Evolutionary conservation across 2,329 filamentous ascomycete species (phyloP).

Genomic region (Chrysoporthe austroafricana): DNA sequence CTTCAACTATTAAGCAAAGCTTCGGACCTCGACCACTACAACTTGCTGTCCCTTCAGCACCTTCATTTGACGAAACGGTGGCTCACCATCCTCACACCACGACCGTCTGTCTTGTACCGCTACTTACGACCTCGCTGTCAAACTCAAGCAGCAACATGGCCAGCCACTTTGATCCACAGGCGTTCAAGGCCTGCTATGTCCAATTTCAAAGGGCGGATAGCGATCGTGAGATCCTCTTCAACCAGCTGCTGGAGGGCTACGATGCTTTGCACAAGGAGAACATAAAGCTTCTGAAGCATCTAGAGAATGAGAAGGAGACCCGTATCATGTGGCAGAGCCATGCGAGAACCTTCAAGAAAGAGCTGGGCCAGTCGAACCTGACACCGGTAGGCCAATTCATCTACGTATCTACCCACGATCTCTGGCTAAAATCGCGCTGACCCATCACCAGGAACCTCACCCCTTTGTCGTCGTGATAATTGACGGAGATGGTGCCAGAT

Average conservation of each 20-base stretch:
- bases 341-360: conserved; percentile 21
- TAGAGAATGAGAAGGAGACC: conserved; percentile 26
- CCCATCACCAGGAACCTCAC: conserved; percentile 35
- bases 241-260: conserved; percentile 23
- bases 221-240: conserved; percentile 23
- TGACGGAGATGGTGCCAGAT: conserved; percentile 43
- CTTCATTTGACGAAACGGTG: no score
- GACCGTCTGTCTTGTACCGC: not conserved
- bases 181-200: conserved; percentile 28
- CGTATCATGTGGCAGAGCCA: conserved; percentile 25
- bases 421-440: not conserved
- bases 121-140: not conserved
- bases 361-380: conserved; percentile 21
- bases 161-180: conserved; percentile 13
- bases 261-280: conserved; percentile 19
- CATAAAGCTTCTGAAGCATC: conserved; percentile 3
- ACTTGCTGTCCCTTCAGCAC: not conserved
- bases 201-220: conserved; percentile 22
- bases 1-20: not conserved
- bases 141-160: conserved; percentile 16
- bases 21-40: not conserved
- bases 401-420: not conserved
- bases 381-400: conserved; percentile 17
- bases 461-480: conserved; percentile 41
- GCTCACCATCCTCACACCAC: not conserved